Evolutionary conservation across 2,329 filamentous ascomycete species (phyloP).

Genomic region (Neofusicoccum ribis): DNA sequence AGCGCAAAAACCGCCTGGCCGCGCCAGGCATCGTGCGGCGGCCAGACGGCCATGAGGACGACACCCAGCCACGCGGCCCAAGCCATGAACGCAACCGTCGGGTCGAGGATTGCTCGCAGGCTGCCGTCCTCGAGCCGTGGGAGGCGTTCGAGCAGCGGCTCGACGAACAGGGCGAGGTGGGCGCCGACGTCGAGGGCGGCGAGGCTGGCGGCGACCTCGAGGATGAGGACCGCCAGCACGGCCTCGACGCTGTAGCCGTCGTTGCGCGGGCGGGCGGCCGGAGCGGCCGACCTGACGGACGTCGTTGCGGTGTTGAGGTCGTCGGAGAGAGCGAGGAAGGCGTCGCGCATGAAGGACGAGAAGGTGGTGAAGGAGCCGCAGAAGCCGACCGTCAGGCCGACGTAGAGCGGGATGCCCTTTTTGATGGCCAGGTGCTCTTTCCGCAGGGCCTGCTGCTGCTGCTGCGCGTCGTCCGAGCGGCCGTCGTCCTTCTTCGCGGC

Average conservation of each 20-base stretch:
- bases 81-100: constrained; percentile 62
- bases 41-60: constrained; percentile 68
- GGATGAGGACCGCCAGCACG: constrained; percentile 69
- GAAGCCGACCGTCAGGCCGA: constrained; percentile 82
- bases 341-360: constrained; percentile 79
- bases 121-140: constrained; percentile 56
- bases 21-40: constrained; percentile 69
- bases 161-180: constrained; percentile 68
- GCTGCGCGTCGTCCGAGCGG: background rate
- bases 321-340: constrained; percentile 78
- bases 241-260: constrained; percentile 74
- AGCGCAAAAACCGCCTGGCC: constrained; percentile 72
- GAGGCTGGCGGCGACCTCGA: constrained; percentile 71
- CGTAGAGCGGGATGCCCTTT: constrained; percentile 84
- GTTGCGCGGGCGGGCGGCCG: constrained; percentile 46
- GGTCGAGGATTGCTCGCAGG: constrained; percentile 64
- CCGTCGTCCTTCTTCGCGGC: background rate
- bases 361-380: constrained; percentile 91
- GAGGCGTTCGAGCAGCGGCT: constrained; percentile 45
- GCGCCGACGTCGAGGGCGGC: constrained; percentile 71
- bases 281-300: constrained; percentile 43
- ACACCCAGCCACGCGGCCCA: constrained; percentile 78
- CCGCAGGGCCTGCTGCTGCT: background rate
- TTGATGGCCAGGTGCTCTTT: constrained; percentile 56
- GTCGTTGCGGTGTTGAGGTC: constrained; percentile 53